Evolutionary conservation across 2,329 filamentous ascomycete species (phyloP).

Genomic region (Alternaria alternata): DNA sequence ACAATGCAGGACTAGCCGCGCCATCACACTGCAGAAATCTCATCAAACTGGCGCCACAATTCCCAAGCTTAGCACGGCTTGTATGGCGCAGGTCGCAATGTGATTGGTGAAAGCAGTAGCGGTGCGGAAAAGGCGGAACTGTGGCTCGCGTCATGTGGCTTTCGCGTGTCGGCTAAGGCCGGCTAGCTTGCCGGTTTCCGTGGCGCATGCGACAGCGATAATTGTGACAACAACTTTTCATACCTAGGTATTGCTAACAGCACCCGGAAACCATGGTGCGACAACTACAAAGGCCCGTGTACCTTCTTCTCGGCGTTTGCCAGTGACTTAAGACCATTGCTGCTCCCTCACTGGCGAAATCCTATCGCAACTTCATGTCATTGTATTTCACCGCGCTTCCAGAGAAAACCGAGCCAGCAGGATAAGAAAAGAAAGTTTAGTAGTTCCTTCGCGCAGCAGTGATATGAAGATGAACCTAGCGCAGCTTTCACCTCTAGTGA

Average conservation of each 20-base stretch:
- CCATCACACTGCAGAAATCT: slow-evolving; percentile 16
- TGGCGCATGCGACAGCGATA: slow-evolving; percentile 14
- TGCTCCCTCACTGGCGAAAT: background rate
- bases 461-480: background rate
- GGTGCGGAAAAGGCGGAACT: slow-evolving; percentile 24
- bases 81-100: slow-evolving; percentile 12
- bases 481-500: background rate
- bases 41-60: slow-evolving; percentile 13
- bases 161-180: slow-evolving; percentile 6
- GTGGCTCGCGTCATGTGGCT: slow-evolving; percentile 20
- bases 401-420: background rate
- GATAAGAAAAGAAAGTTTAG: background rate
- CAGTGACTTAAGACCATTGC: background rate
- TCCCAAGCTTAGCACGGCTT: slow-evolving; percentile 2
- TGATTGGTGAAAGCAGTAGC: slow-evolving; percentile 15
- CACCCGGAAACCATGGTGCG: background rate
- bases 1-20: slow-evolving; percentile 21
- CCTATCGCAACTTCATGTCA: background rate
- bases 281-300: background rate
- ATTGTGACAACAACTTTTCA: background rate
- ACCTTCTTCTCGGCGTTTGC: background rate
- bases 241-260: background rate
- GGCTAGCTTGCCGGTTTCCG: slow-evolving; percentile 24
- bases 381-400: no score
- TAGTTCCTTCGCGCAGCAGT: background rate